Evolutionary conservation across 176 grass and related monocot species (phyloP).

Genomic region (Phyllostachys edulis): DNA sequence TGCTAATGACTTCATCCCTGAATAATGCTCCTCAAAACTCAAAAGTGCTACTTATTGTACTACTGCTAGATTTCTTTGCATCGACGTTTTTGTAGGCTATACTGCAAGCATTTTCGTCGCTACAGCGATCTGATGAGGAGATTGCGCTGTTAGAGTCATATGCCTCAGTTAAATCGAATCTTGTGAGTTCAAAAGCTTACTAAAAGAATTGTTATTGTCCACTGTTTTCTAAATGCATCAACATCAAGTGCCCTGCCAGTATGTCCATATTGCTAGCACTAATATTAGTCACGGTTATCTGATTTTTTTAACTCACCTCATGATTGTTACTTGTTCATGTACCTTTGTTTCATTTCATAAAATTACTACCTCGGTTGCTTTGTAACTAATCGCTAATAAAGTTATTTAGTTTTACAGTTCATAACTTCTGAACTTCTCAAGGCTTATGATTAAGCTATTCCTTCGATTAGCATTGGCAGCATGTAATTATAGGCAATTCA

Average conservation of each 20-base stretch:
- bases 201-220: not conserved
- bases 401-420: not conserved
- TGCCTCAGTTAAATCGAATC: slow-evolving; percentile 80
- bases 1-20: slow-evolving; percentile 15
- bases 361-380: not conserved
- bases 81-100: slow-evolving; percentile 69
- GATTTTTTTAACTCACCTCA: not conserved
- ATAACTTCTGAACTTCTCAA: slow-evolving; percentile 6
- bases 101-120: slow-evolving; percentile 65
- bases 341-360: not conserved
- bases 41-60: not conserved
- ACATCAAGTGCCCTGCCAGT: not conserved
- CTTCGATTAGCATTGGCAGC: not conserved
- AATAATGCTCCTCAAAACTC: slow-evolving; percentile 18
- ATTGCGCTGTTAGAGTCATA: slow-evolving; percentile 79
- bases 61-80: slow-evolving; percentile 19
- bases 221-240: slow-evolving; percentile 17
- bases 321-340: not conserved
- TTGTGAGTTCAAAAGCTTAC: slow-evolving; percentile 59
- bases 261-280: not conserved
- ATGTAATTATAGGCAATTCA: slow-evolving; percentile 2
- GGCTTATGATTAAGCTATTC: slow-evolving; percentile 4
- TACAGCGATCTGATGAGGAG: slow-evolving; percentile 82
- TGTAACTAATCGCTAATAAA: not conserved
- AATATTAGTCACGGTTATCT: not conserved